A percentile compares a stretch with the other conserved stretches of the same genome.
Evolutionary conservation across 2,329 filamentous ascomycete species (phyloP).

Genomic region (Aspergillus ustus): DNA sequence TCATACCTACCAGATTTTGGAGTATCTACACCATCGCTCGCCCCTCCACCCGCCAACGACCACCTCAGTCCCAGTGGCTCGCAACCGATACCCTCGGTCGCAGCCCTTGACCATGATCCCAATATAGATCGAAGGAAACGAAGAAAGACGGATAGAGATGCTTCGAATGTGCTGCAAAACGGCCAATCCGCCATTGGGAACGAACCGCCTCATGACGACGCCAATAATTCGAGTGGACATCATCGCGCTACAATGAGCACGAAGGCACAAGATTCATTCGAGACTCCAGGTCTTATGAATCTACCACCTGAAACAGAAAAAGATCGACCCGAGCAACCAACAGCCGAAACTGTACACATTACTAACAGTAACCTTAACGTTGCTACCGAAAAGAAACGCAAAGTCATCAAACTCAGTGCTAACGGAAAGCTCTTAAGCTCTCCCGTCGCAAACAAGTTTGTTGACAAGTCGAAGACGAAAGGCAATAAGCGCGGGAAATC

Average conservation of each 20-base stretch:
- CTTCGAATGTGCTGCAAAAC: neutral
- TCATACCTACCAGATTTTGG: constrained; percentile 27
- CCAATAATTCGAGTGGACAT: neutral
- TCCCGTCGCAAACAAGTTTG: constrained; percentile 30
- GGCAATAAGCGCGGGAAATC: constrained; percentile 42
- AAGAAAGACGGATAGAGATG: constrained; percentile 34
- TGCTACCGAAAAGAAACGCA: constrained; percentile 7
- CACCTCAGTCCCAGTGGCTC: neutral
- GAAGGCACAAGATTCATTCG: neutral
- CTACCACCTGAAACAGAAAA: neutral
- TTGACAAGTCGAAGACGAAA: constrained; percentile 24
- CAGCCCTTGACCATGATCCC: constrained; percentile 35
- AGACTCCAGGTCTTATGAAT: neutral
- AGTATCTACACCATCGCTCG: constrained; percentile 6
- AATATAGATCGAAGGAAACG: constrained; percentile 42
- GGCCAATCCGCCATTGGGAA: no score
- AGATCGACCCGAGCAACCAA: neutral
- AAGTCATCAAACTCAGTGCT: constrained; percentile 48
- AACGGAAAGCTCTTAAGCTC: constrained; percentile 52
- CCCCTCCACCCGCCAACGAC: constrained; percentile 15
- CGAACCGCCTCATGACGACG: neutral
- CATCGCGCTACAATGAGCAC: neutral
- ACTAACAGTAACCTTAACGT: neutral
- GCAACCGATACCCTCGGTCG: constrained; percentile 7
- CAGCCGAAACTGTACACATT: neutral